Evolutionary conservation across 1,284 basidiomycete species (phyloP).

Genomic region (Neonothopanus nambi): DNA sequence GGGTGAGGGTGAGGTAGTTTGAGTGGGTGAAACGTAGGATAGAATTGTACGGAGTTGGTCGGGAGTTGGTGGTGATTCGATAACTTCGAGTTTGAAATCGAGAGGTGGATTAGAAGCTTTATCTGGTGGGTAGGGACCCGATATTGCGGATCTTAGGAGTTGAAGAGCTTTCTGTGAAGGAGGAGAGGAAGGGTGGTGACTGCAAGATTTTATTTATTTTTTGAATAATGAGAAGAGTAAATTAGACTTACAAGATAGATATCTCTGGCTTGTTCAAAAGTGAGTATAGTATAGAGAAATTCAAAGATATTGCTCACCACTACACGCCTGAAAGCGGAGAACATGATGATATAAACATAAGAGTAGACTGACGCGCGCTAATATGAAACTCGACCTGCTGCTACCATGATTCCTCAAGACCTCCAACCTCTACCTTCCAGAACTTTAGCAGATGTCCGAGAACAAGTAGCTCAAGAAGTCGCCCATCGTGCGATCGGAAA

Average conservation of each 20-base stretch:
- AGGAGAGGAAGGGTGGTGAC: conserved; percentile 64
- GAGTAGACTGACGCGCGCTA: background rate
- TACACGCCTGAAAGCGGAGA: conserved; percentile 23
- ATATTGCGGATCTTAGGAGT: conserved; percentile 57
- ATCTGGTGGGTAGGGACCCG: conserved; percentile 58
- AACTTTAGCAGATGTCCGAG: conserved; percentile 60
- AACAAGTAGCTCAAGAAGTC: conserved; percentile 61
- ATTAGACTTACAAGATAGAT: conserved; percentile 59
- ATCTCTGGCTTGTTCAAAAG: conserved; percentile 49
- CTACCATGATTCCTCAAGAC: background rate
- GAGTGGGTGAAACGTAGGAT: conserved; percentile 49
- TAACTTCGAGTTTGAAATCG: conserved; percentile 68
- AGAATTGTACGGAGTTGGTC: conserved; percentile 71
- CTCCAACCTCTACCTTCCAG: conserved; percentile 26
- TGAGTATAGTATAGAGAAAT: background rate
- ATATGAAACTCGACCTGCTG: no score
- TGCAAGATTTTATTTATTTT: conserved; percentile 27
- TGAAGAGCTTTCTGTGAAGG: conserved; percentile 60
- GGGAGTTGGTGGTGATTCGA: conserved; percentile 62
- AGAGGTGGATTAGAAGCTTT: conserved; percentile 50
- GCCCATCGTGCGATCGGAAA: conserved; percentile 55
- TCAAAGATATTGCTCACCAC: conserved; percentile 16
- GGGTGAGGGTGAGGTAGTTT: no score
- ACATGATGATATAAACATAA: conserved; percentile 18
- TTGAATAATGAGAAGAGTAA: background rate